phyloP scores from a whole-genome alignment of 192 early-diverging fungal species.

The Funneliformis geosporum region DNA sequence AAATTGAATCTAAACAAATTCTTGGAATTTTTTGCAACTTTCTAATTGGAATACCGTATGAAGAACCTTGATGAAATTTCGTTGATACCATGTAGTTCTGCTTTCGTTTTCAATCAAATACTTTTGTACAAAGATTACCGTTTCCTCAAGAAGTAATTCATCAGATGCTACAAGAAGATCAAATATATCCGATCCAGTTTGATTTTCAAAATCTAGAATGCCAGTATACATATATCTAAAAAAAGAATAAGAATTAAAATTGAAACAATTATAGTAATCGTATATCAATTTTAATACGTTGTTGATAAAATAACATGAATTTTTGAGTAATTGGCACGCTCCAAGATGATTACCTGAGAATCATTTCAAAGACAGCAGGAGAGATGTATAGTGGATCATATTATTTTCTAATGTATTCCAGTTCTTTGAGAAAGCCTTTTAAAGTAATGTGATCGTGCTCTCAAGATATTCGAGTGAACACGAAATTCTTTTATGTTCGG shows the following conservation, averaged over 20 bases:
- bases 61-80: conserved; percentile 12
- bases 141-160: conserved; percentile 24
- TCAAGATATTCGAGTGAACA: conserved; percentile 9
- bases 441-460: conserved; percentile 1
- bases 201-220: neutral
- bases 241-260: neutral
- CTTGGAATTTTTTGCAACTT: conserved; percentile 9
- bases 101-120: conserved; percentile 25
- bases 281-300: neutral
- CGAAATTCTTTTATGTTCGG: neutral
- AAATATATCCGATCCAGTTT: neutral
- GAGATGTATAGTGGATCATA: conserved; percentile 17
- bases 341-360: neutral
- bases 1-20: conserved; percentile 13
- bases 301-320: too few relatives aligned
- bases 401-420: neutral
- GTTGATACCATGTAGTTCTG: neutral
- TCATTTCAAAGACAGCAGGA: conserved; percentile 9
- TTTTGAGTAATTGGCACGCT: too few relatives aligned
- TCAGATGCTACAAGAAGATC: conserved; percentile 18
- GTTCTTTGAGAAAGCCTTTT: neutral
- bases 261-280: neutral
- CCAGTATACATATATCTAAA: conserved; percentile 28
- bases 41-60: neutral
- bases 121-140: neutral